Percentiles rank a stretch among this genome's conserved stretches.
These are phyloP conservation scores for Cajanus cajan DNA, from an alignment of 306 rosid genomes.

Conservation along the genomic window DNA sequence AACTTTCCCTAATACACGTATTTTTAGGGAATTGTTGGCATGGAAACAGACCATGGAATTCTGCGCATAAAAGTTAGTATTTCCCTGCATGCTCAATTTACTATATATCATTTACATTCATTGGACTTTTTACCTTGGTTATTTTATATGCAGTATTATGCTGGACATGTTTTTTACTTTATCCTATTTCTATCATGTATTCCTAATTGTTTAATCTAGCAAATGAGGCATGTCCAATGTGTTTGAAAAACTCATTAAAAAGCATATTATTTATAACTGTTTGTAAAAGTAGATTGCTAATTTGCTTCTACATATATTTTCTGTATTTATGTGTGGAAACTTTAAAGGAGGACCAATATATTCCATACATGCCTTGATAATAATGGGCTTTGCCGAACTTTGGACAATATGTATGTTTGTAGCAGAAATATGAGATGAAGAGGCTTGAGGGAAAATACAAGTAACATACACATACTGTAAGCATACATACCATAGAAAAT, in stretches of 20 bases:
- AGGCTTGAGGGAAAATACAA: no score
- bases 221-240: not conserved
- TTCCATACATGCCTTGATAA: not conserved
- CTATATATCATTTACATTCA: conserved; percentile 14
- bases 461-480: no score
- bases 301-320: not conserved
- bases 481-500: no score
- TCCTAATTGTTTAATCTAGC: not conserved
- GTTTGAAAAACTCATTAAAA: not conserved
- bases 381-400: not conserved
- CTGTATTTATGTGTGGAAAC: not conserved
- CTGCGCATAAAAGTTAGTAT: conserved; percentile 65
- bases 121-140: not conserved
- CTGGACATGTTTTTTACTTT: not conserved
- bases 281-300: not conserved
- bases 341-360: not conserved
- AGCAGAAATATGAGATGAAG: no score
- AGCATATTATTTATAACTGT: not conserved
- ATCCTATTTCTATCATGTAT: not conserved
- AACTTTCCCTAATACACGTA: not conserved
- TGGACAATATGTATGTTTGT: not conserved
- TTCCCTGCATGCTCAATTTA: conserved; percentile 7
- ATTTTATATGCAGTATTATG: conserved; percentile 2
- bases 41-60: conserved; percentile 74
- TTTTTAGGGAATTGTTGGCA: conserved; percentile 65